These are phyloP conservation scores for Botryosphaeria dothidea DNA, from an alignment of 2,329 filamentous ascomycete genomes.

Conservation along the genomic window DNA sequence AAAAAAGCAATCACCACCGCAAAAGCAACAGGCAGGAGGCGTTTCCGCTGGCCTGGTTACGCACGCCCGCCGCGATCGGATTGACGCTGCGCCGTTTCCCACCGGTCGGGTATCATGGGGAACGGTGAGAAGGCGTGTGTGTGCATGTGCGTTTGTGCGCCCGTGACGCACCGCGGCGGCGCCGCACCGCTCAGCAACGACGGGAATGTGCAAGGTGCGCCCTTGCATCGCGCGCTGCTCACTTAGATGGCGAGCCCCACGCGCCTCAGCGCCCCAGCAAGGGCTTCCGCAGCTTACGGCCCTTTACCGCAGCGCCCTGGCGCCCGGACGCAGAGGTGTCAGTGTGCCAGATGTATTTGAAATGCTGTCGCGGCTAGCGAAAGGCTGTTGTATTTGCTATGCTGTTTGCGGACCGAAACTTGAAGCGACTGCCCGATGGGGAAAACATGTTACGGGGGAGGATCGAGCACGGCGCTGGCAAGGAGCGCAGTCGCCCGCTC, in stretches of 20 bases:
- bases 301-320: slow-evolving; percentile 4
- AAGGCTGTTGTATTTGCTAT: neutral
- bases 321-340: slow-evolving; percentile 4
- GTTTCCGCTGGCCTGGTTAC: slow-evolving; percentile 11
- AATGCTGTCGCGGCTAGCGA: slow-evolving; percentile 17
- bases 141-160: slow-evolving; percentile 1
- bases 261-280: slow-evolving; percentile 14
- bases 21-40: slow-evolving; percentile 1
- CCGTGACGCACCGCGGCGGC: neutral
- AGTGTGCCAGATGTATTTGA: slow-evolving; percentile 14
- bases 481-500: neutral
- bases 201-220: slow-evolving; percentile 15
- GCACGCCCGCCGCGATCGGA: slow-evolving; percentile 10
- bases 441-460: neutral
- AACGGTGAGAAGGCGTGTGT: slow-evolving; percentile 3
- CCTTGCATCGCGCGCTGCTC: slow-evolving; percentile 14
- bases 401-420: slow-evolving; percentile 18
- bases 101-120: neutral
- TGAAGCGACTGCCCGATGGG: neutral
- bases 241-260: slow-evolving; percentile 14
- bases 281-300: slow-evolving; percentile 14
- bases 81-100: slow-evolving; percentile 18
- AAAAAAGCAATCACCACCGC: neutral
- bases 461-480: neutral
- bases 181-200: slow-evolving; percentile 1